These are phyloP conservation scores for Mycena belliarum DNA, from an alignment of 768 basidiomycete species.

Conservation along the genomic window DNA sequence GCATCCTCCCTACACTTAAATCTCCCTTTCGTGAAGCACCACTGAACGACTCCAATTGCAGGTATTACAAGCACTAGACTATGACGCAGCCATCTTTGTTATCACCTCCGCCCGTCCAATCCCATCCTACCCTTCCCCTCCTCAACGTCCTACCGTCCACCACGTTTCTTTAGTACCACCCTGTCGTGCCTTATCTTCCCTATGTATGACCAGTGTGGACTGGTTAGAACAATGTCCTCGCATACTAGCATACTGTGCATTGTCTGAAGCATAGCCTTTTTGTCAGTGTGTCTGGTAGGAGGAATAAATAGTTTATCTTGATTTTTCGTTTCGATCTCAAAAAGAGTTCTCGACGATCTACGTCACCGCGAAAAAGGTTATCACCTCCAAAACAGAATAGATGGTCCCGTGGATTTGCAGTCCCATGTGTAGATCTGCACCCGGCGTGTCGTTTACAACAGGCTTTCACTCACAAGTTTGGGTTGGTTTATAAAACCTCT, in stretches of 20 bases:
- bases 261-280: neutral
- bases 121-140: neutral
- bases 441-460: no score
- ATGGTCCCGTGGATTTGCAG: no score
- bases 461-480: no score
- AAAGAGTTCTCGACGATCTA: no score
- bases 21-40: neutral
- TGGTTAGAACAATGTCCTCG: constrained; percentile 14
- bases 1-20: neutral
- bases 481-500: no score
- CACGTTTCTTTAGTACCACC: no score
- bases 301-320: neutral
- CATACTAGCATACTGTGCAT: neutral
- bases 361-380: no score
- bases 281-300: no score
- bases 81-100: neutral
- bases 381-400: no score
- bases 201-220: neutral
- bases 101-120: neutral
- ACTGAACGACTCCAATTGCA: neutral
- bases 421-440: no score
- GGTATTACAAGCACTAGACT: constrained; percentile 11
- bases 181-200: no score
- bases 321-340: neutral
- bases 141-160: neutral